Evolutionary conservation across 345 rosid species (phyloP).

Genomic region (Geranium brycei): DNA sequence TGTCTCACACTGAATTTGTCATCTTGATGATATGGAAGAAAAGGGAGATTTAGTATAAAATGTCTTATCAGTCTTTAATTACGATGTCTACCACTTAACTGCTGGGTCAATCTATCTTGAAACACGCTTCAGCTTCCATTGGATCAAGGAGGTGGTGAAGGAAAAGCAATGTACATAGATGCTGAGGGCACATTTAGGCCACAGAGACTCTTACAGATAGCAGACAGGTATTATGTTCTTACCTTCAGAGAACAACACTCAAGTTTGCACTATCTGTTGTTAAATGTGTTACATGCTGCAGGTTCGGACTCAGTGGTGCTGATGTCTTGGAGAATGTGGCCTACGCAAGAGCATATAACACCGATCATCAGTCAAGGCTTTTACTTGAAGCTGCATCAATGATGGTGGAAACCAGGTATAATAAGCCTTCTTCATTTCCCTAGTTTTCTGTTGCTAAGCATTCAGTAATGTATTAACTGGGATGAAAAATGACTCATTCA

Average conservation of each 20-base stretch:
- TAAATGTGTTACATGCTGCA: too few relatives aligned
- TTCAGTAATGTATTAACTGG: too few relatives aligned
- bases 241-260: too few relatives aligned
- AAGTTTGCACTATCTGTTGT: too few relatives aligned
- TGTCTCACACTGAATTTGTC: neutral
- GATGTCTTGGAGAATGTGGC: slow-evolving; percentile 98
- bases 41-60: neutral
- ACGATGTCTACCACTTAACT: neutral
- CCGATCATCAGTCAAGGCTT: slow-evolving; percentile 95
- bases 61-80: neutral
- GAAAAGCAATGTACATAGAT: slow-evolving; percentile 96
- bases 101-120: neutral
- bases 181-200: slow-evolving; percentile 98
- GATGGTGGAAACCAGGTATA: slow-evolving; percentile 93
- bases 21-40: neutral
- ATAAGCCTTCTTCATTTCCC: too few relatives aligned
- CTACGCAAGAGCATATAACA: slow-evolving; percentile 93
- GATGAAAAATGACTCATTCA: too few relatives aligned
- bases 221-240: slow-evolving; percentile 31
- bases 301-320: slow-evolving; percentile 74
- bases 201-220: slow-evolving; percentile 87
- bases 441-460: neutral
- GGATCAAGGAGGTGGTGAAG: slow-evolving; percentile 99
- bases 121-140: slow-evolving; percentile 77
- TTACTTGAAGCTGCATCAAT: slow-evolving; percentile 98